A percentile compares a stretch with the other conserved stretches of the same genome.
Evolutionary conservation across 768 basidiomycete species (phyloP).

Genomic region (Crepidotus variabilis): DNA sequence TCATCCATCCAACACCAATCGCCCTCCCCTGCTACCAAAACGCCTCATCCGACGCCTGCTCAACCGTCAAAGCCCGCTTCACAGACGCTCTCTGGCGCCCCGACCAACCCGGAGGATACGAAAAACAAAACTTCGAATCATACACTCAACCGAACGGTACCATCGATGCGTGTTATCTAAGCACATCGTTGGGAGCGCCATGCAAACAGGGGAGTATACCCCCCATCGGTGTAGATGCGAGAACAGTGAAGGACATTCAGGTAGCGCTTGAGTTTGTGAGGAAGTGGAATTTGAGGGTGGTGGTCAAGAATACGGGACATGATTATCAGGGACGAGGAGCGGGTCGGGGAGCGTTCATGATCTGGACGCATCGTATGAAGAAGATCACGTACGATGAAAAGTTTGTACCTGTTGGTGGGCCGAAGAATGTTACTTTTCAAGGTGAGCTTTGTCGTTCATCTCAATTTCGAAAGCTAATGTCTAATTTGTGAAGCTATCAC

Average conservation of each 20-base stretch:
- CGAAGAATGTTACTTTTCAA: conserved; percentile 8
- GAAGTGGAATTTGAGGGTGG: conserved; percentile 16
- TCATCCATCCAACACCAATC: background rate
- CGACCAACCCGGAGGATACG: background rate
- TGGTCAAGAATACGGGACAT: conserved; percentile 25
- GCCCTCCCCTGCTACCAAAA: background rate
- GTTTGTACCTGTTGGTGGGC: conserved; percentile 26
- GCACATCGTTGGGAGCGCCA: background rate
- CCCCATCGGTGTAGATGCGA: conserved; percentile 10
- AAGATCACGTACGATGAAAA: conserved; percentile 26
- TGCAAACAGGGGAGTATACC: background rate
- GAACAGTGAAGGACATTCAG: conserved; percentile 14
- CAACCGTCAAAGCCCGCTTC: background rate
- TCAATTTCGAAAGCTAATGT: background rate
- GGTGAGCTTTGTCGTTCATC: background rate
- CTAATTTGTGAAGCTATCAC: conserved; percentile 14
- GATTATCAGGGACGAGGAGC: conserved; percentile 36
- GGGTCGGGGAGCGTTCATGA: conserved; percentile 30
- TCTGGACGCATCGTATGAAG: conserved; percentile 41
- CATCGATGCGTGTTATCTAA: background rate
- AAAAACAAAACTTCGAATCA: background rate
- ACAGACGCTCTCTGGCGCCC: background rate
- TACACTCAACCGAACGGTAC: conserved; percentile 1
- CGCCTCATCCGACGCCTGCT: background rate
- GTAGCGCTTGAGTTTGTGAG: conserved; percentile 17